Evolutionary conservation across 257 asterid genomes (phyloP).

Genomic region (Ilex aquifolium): DNA sequence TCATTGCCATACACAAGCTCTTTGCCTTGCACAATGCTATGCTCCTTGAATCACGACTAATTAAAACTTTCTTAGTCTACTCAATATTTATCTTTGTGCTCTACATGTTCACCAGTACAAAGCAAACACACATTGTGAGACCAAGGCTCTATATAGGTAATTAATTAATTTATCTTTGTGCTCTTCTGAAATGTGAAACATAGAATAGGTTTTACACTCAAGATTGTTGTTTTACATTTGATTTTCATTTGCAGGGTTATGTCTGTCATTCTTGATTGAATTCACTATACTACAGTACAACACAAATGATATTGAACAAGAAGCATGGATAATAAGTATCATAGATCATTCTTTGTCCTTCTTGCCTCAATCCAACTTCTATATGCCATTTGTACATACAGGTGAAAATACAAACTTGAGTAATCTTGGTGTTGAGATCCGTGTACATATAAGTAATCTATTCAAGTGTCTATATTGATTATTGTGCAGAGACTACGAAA

Average conservation of each 20-base stretch:
- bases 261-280: slow-evolving; percentile 49
- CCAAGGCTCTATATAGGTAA: slow-evolving; percentile 69
- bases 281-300: slow-evolving; percentile 33
- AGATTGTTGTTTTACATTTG: not conserved
- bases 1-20: slow-evolving; percentile 68
- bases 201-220: too few species aligned
- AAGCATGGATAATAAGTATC: slow-evolving; percentile 39
- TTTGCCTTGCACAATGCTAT: slow-evolving; percentile 73
- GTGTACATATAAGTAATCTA: too few species aligned
- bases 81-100: too few species aligned
- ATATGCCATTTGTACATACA: slow-evolving; percentile 61
- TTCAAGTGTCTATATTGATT: too few species aligned
- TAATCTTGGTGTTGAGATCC: too few species aligned
- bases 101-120: too few species aligned
- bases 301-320: slow-evolving; percentile 28
- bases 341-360: slow-evolving; percentile 36
- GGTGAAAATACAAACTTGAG: too few species aligned
- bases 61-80: slow-evolving; percentile 55
- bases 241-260: slow-evolving; percentile 33
- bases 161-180: too few species aligned
- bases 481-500: too few species aligned
- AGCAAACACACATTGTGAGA: too few species aligned
- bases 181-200: too few species aligned
- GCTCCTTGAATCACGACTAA: slow-evolving; percentile 60
- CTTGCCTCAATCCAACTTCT: slow-evolving; percentile 47